Evolutionary conservation across 805 yeast species (phyloP), one percentile per base, ranked within the genome.

Genomic region (Metschnikowia aberdeeniae): DNA sequence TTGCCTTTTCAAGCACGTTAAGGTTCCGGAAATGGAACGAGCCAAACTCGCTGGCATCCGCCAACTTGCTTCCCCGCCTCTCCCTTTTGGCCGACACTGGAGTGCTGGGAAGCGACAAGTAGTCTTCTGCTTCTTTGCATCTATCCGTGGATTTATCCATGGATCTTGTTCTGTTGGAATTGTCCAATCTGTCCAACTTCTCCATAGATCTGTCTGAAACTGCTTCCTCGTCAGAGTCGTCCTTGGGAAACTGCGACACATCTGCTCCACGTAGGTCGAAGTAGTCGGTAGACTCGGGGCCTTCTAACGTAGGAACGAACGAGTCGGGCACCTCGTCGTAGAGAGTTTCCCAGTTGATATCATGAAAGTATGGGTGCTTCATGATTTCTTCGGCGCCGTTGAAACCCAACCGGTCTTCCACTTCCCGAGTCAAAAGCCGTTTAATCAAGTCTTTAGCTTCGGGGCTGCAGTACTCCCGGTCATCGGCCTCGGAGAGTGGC

Each of bases 261-360:
- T 76, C 81, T 0, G 97, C 98, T 4, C 99, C 99, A 56, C 99
- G 78, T 4, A 76, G 54, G 56, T 93, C 99, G 64, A 92, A 93
- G 59, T 93, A 92, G 43, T 89, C 95, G 0, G 97, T 90, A 39
- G 82, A 82, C 56, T 86, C 95, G 0, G 97, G 96, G 55, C 88
- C 77, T 6, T 82, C 87, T 7, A 78, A 68, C 10, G 69, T 68
- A 0, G 99, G 99, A 6, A 89, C 81, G 66, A 93, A 93, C 0
- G 95, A 80, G 10, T 54, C 58, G 0, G 93, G 89, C 30, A 80
- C 84, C 43, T 80, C 85, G 13, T 70, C 71, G 58, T 82, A 87
- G 13, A 93, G 71, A 2, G 72, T 68, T 13, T 73, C 79, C 98
- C 99, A 93, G 45, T 84, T 71, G 8, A 87, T 75, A 1, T 73